A percentile compares a stretch with the other conserved stretches of the same genome.
Conservation (phyloP, 2,329 filamentous ascomycete species). For the Drechslerella dactyloides region DNA sequence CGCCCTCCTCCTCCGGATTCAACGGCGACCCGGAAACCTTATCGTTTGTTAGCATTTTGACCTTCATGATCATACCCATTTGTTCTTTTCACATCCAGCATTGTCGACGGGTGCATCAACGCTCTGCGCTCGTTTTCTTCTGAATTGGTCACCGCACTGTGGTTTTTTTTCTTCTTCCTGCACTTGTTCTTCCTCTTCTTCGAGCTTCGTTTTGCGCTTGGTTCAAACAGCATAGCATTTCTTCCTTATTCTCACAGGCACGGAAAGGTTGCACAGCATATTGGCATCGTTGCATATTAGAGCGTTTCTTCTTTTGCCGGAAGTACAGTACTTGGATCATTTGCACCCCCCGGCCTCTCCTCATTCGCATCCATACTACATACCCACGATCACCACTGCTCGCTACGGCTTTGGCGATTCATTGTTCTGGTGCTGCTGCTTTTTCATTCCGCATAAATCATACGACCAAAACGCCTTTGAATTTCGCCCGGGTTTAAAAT, state of each 20-base stretch:
- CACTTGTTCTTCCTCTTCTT: slow-evolving; percentile 20
- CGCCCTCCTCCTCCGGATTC: slow-evolving; percentile 18
- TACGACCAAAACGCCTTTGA: not conserved
- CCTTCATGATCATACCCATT: slow-evolving; percentile 49
- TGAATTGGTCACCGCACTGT: slow-evolving; percentile 4
- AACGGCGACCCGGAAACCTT: slow-evolving; percentile 26
- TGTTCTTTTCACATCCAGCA: slow-evolving; percentile 45
- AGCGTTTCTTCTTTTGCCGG: slow-evolving; percentile 35
- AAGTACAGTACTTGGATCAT: slow-evolving; percentile 14
- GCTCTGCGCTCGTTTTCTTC: slow-evolving; percentile 44
- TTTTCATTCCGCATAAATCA: too few relatives aligned
- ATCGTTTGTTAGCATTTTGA: slow-evolving; percentile 36
- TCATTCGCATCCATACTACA: slow-evolving; percentile 15
- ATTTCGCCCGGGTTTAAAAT: not conserved
- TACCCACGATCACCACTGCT: too few relatives aligned
- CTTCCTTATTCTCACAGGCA: slow-evolving; percentile 27
- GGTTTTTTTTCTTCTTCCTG: slow-evolving; percentile 12
- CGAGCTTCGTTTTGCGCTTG: slow-evolving; percentile 34
- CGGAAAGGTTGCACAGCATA: slow-evolving; percentile 51
- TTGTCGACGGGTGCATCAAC: slow-evolving; percentile 49
- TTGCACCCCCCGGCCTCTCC: slow-evolving; percentile 24
- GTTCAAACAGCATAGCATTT: slow-evolving; percentile 51
- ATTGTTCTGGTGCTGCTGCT: too few relatives aligned
- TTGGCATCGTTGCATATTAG: slow-evolving; percentile 52
- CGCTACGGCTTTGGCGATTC: too few relatives aligned